Conservation (phyloP, 192 early-diverging fungal species). For the Mortierella alpina region DNA sequence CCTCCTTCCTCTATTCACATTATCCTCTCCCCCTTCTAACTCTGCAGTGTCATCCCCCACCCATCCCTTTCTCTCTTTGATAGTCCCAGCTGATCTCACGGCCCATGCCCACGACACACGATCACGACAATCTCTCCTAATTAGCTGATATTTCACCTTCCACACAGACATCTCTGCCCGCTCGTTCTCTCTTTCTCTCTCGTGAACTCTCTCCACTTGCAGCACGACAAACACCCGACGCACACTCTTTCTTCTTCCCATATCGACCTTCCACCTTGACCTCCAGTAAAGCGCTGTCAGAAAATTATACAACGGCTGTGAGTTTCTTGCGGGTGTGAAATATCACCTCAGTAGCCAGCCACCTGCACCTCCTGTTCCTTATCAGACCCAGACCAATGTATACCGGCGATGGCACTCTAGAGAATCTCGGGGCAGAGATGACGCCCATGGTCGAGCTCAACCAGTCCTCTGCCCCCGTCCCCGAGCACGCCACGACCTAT, state of each 20-base stretch:
- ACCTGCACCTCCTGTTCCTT: not conserved
- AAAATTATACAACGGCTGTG: not conserved
- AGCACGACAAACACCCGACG: not conserved
- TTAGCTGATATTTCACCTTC: no score
- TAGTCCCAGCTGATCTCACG: not conserved
- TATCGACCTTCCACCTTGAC: not conserved
- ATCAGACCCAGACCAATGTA: not conserved
- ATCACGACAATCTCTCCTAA: not conserved
- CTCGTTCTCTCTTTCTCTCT: no score
- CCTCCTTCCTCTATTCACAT: not conserved
- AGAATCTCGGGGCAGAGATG: slow-evolving; percentile 3
- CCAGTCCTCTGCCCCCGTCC: not conserved
- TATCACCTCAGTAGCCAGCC: not conserved
- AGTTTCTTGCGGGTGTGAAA: no score
- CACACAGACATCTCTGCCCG: no score
- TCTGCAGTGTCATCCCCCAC: not conserved
- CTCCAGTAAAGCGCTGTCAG: not conserved
- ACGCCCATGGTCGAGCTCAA: slow-evolving; percentile 22
- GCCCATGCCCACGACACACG: not conserved
- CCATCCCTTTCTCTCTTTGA: not conserved
- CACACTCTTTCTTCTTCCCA: not conserved
- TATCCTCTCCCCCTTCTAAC: not conserved
- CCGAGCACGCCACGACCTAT: not conserved
- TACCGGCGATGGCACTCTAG: not conserved
- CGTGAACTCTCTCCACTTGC: not conserved